Evolutionary conservation across 805 yeast genomes (phyloP).

Genomic region (Starmerella bombi): DNA sequence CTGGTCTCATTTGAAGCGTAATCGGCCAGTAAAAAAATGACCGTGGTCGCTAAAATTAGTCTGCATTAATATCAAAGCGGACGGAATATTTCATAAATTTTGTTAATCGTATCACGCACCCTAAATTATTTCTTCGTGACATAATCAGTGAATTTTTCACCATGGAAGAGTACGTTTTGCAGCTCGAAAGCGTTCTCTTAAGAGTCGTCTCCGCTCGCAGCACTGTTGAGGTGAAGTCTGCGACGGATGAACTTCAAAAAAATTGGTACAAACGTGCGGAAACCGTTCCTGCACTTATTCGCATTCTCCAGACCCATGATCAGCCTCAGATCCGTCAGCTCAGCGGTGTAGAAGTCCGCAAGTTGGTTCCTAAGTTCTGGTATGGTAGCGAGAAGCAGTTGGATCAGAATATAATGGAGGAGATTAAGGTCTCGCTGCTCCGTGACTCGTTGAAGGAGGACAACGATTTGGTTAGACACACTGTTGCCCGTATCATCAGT

Average conservation of each 20-base stretch:
- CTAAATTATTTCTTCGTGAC: too few relatives aligned
- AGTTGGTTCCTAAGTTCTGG: constrained; percentile 67
- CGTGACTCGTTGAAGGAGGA: constrained; percentile 54
- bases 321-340: constrained; percentile 70
- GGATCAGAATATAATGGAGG: constrained; percentile 39
- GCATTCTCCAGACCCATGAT: constrained; percentile 56
- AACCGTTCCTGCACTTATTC: constrained; percentile 71
- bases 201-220: constrained; percentile 67
- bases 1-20: too few relatives aligned
- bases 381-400: constrained; percentile 26
- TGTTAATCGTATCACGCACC: too few relatives aligned
- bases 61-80: too few relatives aligned
- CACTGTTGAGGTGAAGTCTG: constrained; percentile 65
- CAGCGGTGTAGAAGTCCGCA: constrained; percentile 94
- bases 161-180: constrained; percentile 31
- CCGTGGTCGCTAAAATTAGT: too few relatives aligned
- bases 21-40: too few relatives aligned
- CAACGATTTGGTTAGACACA: constrained; percentile 62
- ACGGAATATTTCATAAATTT: too few relatives aligned
- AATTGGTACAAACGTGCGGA: constrained; percentile 60
- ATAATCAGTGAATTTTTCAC: neutral
- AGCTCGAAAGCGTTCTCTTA: constrained; percentile 65
- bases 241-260: constrained; percentile 57
- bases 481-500: constrained; percentile 77
- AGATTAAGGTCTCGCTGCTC: constrained; percentile 56